Conservation (phyloP, 305 asterid species). For the Euphrasia arctica region DNA sequence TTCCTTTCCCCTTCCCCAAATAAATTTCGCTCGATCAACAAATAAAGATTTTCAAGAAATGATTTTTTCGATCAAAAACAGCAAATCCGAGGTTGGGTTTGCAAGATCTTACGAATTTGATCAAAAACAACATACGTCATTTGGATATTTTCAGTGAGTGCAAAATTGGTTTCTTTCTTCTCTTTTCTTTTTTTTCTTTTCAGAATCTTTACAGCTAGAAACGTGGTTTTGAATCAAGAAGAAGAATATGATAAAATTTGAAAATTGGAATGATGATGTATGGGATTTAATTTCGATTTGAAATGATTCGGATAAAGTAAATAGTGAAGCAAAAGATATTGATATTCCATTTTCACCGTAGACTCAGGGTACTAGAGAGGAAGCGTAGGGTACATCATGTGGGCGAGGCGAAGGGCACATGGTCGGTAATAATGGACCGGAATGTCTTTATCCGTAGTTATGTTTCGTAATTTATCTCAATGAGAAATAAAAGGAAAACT, state of each 20-base stretch:
- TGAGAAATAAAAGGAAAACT: too few species aligned
- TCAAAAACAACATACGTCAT: not conserved
- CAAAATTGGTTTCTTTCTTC: too few species aligned
- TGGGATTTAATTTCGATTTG: slow-evolving; percentile 26
- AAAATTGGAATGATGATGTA: slow-evolving; percentile 27
- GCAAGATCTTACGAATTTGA: slow-evolving; percentile 30
- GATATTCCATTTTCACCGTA: too few species aligned
- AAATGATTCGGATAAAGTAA: slow-evolving; percentile 29
- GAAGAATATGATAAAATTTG: not conserved
- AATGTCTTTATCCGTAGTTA: too few species aligned
- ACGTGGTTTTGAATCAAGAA: slow-evolving; percentile 32
- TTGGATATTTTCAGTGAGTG: too few species aligned
- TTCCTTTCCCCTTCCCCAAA: not conserved
- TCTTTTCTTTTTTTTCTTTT: slow-evolving; percentile 3
- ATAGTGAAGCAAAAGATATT: not conserved
- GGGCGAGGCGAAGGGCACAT: too few species aligned
- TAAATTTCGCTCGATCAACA: slow-evolving; percentile 10
- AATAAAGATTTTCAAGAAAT: slow-evolving; percentile 9
- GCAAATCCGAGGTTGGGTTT: slow-evolving; percentile 15
- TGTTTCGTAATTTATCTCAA: too few species aligned
- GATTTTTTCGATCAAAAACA: slow-evolving; percentile 9
- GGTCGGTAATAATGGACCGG: too few species aligned
- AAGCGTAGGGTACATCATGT: too few species aligned
- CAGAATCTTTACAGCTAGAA: slow-evolving; percentile 31
- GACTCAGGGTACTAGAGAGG: too few species aligned